Conservation (phyloP, 306 rosid genomes). For the Vicia villosa region DNA sequence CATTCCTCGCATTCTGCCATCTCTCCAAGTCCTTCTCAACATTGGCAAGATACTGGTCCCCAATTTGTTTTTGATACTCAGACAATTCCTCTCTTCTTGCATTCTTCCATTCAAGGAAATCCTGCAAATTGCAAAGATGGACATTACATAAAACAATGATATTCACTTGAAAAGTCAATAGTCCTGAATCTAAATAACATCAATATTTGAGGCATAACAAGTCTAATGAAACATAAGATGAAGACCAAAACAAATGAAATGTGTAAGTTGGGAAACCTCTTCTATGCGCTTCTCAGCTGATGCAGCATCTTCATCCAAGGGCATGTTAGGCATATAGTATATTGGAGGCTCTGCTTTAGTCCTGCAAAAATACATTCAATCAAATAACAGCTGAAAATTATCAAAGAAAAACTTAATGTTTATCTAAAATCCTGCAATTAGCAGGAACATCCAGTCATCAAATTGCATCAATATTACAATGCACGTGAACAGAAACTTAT, state of each 20-base stretch:
- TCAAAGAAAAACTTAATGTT: conserved; percentile 9
- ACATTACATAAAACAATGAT: not conserved
- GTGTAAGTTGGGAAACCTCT: conserved; percentile 54
- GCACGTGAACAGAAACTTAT: conserved; percentile 95
- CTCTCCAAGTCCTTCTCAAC: conserved; percentile 94
- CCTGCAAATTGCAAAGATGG: conserved; percentile 48
- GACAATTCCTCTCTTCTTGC: conserved; percentile 88
- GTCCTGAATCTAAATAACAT: conserved; percentile 21
- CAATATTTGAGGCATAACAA: not conserved
- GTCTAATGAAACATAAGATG: conserved; percentile 1
- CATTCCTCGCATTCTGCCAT: conserved; percentile 90
- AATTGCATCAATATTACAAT: conserved; percentile 70
- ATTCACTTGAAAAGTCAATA: conserved; percentile 5
- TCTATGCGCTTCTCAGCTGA: conserved; percentile 67
- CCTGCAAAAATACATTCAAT: conserved; percentile 56
- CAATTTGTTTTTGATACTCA: conserved; percentile 83
- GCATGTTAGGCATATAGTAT: conserved; percentile 87
- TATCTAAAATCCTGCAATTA: conserved; percentile 53
- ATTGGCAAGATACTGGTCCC: conserved; percentile 82
- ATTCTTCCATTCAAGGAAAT: conserved; percentile 80
- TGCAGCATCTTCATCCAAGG: conserved; percentile 63
- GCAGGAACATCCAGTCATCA: conserved; percentile 59
- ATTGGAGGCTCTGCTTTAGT: conserved; percentile 93
- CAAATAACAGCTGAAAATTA: conserved; percentile 27
- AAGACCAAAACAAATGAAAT: conserved; percentile 25